These are phyloP conservation scores for Phialophora macrospora DNA, from an alignment of 2,329 filamentous ascomycete species.

Conservation along the genomic window DNA sequence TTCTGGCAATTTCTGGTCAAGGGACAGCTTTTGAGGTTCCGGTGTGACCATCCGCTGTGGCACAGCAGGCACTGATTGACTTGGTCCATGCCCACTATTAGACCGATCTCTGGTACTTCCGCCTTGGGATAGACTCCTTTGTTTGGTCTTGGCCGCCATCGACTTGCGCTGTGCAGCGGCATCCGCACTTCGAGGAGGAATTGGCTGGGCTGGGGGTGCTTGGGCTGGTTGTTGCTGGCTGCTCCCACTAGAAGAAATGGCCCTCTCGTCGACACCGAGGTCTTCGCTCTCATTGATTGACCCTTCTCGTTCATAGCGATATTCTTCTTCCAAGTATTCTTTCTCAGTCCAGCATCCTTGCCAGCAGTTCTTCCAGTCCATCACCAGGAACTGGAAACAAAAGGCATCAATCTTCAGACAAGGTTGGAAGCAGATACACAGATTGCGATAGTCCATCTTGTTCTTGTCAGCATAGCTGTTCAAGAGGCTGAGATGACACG, in stretches of 20 bases:
- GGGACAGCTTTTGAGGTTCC: constrained; percentile 43
- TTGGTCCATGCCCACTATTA: constrained; percentile 34
- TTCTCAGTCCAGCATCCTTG: constrained; percentile 92
- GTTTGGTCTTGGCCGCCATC: constrained; percentile 31
- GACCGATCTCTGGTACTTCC: constrained; percentile 27
- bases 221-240: constrained; percentile 52
- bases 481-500: constrained; percentile 89
- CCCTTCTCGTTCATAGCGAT: constrained; percentile 40
- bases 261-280: constrained; percentile 57
- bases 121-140: constrained; percentile 36
- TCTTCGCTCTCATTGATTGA: constrained; percentile 38
- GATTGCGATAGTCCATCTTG: constrained; percentile 96
- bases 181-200: constrained; percentile 31
- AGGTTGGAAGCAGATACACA: constrained; percentile 96
- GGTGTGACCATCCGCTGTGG: constrained; percentile 36
- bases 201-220: background rate
- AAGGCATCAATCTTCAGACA: constrained; percentile 96
- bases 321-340: constrained; percentile 69
- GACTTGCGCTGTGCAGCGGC: constrained; percentile 30
- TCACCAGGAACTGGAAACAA: constrained; percentile 93
- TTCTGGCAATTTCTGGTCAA: constrained; percentile 53
- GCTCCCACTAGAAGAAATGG: constrained; percentile 69
- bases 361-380: constrained; percentile 96
- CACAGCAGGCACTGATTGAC: constrained; percentile 35
- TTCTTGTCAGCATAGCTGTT: constrained; percentile 93